A percentile compares a stretch with the other conserved stretches of the same genome.
Conservation (phyloP, 2,329 filamentous ascomycete genomes). For the Phaeosphaeriaceae sp. region DNA sequence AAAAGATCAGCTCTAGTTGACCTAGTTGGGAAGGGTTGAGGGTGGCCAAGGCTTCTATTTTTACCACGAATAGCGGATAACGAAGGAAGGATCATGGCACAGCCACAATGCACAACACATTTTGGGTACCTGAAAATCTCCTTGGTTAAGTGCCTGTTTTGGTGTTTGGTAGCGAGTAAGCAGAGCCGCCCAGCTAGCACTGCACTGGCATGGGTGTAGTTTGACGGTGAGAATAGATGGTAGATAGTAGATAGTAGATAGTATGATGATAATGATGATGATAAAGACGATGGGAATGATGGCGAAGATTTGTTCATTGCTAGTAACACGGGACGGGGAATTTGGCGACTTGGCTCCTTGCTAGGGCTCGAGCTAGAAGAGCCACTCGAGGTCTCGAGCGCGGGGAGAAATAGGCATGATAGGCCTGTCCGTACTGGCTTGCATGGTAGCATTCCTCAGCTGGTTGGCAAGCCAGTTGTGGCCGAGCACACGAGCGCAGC, state of each 20-base stretch:
- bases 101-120: slow-evolving; percentile 10
- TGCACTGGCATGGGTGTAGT: no score
- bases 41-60: slow-evolving; percentile 14
- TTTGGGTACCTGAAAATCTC: slow-evolving; percentile 2
- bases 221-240: no score
- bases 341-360: slow-evolving; percentile 2
- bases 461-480: slow-evolving; percentile 3
- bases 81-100: not conserved
- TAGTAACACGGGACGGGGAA: not conserved
- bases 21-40: not conserved
- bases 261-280: no score
- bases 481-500: slow-evolving; percentile 7
- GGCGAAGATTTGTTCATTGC: no score
- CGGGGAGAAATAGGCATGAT: not conserved
- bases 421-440: slow-evolving; percentile 7
- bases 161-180: not conserved
- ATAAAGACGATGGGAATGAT: no score
- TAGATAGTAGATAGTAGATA: no score
- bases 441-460: slow-evolving; percentile 10
- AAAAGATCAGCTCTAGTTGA: no score
- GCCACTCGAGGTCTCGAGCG: slow-evolving; percentile 11
- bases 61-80: slow-evolving; percentile 2
- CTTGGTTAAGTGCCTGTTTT: not conserved
- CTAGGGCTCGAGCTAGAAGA: slow-evolving; percentile 1
- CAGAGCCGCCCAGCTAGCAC: slow-evolving; percentile 4